A percentile compares a stretch with the other conserved stretches of the same genome.
phyloP scores from a whole-genome alignment of 257 asterid species.

The Ophiorrhiza pumila region DNA sequence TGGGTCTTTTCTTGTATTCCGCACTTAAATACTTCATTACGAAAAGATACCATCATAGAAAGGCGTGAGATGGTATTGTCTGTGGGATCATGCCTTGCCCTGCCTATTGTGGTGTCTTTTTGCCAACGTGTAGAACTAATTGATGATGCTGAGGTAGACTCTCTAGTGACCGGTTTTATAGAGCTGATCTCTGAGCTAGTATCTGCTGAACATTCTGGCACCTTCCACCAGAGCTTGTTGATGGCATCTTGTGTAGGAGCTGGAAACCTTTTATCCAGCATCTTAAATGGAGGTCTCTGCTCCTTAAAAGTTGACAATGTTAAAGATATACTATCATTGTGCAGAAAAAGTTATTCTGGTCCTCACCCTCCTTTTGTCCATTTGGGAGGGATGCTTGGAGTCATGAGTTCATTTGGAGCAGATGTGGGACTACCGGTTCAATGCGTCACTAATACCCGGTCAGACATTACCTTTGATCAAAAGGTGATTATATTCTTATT shows the following conservation, averaged over 20 bases:
- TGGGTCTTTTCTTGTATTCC: constrained; percentile 69
- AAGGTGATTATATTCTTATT: constrained; percentile 41
- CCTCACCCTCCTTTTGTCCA: constrained; percentile 60
- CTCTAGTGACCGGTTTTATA: constrained; percentile 44
- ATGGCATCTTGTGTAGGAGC: constrained; percentile 86
- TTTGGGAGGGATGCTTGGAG: constrained; percentile 92
- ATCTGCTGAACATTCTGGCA: constrained; percentile 46
- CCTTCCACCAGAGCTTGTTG: constrained; percentile 64
- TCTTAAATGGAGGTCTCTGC: constrained; percentile 54
- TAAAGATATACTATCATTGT: constrained; percentile 52
- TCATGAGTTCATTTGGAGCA: constrained; percentile 80
- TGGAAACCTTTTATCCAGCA: constrained; percentile 65
- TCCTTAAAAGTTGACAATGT: constrained; percentile 48
- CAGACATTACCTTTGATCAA: constrained; percentile 30
- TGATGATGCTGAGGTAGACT: constrained; percentile 57
- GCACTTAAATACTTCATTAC: constrained; percentile 27
- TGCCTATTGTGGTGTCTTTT: constrained; percentile 63
- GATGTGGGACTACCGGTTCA: constrained; percentile 59
- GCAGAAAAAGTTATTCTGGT: constrained; percentile 59
- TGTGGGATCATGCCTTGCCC: constrained; percentile 75
- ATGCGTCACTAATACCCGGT: constrained; percentile 24
- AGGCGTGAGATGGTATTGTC: constrained; percentile 40
- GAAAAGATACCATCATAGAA: constrained; percentile 25
- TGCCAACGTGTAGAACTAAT: constrained; percentile 76
- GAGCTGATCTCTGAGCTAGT: constrained; percentile 58